These are phyloP conservation scores for Hymenoscyphus linearis DNA, from an alignment of 2,329 filamentous ascomycete genomes.

Conservation along the genomic window DNA sequence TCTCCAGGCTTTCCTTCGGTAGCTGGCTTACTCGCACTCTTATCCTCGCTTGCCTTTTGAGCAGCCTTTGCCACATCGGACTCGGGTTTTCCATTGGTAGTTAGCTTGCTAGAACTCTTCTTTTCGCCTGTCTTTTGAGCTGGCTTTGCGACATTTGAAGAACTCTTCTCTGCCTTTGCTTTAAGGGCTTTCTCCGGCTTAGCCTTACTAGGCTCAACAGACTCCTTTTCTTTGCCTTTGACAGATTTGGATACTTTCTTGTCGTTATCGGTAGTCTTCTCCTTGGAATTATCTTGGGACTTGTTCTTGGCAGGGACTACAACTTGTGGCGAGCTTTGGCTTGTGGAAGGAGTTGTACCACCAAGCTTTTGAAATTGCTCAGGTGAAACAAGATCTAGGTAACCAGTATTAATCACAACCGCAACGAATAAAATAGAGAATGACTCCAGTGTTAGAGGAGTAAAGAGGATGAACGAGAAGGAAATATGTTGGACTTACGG, in stretches of 20 bases:
- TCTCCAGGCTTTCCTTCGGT: background rate
- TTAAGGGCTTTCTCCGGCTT: background rate
- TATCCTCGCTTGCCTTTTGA: background rate
- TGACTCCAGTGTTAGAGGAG: too few relatives aligned
- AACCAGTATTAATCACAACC: background rate
- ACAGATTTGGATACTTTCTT: background rate
- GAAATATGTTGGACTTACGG: background rate
- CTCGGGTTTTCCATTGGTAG: background rate
- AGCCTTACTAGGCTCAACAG: background rate
- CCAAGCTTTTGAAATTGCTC: background rate
- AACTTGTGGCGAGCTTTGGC: background rate
- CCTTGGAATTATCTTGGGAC: background rate
- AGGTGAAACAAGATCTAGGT: background rate
- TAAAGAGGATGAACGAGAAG: background rate
- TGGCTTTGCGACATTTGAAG: background rate
- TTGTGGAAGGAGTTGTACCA: background rate
- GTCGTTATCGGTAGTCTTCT: background rate
- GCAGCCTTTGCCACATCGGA: background rate
- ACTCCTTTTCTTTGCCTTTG: background rate
- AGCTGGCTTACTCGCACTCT: background rate
- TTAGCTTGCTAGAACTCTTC: background rate
- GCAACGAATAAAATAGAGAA: too few relatives aligned
- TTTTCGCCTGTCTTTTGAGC: background rate
- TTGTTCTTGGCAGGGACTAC: background rate
- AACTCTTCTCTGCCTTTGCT: background rate